phyloP scores from a whole-genome alignment of 1,284 basidiomycete genomes.

The Pholiota adiposa region DNA sequence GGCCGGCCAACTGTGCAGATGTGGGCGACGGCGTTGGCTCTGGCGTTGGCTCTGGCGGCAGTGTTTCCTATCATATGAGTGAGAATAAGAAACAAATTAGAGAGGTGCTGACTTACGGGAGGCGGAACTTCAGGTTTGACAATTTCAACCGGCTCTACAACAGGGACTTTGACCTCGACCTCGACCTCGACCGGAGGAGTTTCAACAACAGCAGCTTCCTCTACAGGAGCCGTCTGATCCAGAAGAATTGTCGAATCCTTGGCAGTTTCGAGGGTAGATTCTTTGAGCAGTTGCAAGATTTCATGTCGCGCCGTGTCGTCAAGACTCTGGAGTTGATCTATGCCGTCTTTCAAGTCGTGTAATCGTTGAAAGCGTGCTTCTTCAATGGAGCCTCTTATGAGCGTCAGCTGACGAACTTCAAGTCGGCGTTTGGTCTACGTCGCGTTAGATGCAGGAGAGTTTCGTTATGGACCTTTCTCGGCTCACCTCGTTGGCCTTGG shows the following conservation, averaged over 20 bases:
- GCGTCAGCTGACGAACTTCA: slow-evolving; percentile 46
- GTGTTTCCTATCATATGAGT: too few species aligned
- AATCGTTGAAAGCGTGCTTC: slow-evolving; percentile 33
- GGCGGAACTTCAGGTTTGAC: neutral
- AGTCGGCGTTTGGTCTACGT: slow-evolving; percentile 55
- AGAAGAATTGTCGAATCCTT: neutral
- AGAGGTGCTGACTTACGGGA: neutral
- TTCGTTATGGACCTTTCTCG: neutral
- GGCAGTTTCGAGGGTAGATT: slow-evolving; percentile 6
- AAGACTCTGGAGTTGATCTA: slow-evolving; percentile 20
- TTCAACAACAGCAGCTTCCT: neutral
- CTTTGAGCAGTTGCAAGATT: slow-evolving; percentile 16
- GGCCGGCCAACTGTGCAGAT: slow-evolving; percentile 26
- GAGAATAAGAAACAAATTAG: too few species aligned
- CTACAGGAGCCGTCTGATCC: neutral
- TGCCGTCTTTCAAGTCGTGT: slow-evolving; percentile 18
- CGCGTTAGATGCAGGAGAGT: neutral
- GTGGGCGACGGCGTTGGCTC: neutral
- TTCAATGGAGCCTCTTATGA: slow-evolving; percentile 59
- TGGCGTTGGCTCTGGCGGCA: too few species aligned
- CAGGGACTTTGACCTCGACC: too few species aligned
- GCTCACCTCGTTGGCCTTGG: slow-evolving; percentile 71
- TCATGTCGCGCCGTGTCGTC: slow-evolving; percentile 14
- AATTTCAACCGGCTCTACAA: neutral
- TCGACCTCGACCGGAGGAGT: neutral